phyloP scores from a whole-genome alignment of 805 yeast species.

The Brettanomyces bruxellensis region DNA sequence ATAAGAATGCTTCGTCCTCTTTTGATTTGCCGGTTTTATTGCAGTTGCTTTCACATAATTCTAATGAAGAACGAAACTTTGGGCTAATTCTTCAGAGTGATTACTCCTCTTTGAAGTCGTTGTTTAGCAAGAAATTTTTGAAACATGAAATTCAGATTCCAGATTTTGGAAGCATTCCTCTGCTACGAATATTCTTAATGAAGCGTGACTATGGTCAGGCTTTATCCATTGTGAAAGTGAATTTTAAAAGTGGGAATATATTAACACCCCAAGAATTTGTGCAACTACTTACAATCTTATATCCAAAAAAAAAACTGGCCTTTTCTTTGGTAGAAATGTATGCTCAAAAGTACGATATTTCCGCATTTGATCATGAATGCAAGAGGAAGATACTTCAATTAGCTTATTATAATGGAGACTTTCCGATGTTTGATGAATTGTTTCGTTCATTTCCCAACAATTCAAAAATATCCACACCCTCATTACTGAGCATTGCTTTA shows the following conservation, averaged over 20 bases:
- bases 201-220: background rate
- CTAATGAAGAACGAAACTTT: background rate
- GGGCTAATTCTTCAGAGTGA: background rate
- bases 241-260: conserved; percentile 2
- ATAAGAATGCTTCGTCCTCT: too few species aligned
- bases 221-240: conserved; percentile 1
- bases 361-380: conserved; percentile 8
- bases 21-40: too few species aligned
- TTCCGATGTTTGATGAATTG: conserved; percentile 14
- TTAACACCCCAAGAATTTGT: conserved; percentile 18
- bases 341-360: conserved; percentile 9
- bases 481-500: conserved; percentile 15
- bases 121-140: background rate
- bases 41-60: background rate
- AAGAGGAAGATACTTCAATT: conserved; percentile 11
- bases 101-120: background rate
- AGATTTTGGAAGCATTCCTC: background rate
- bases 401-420: conserved; percentile 15
- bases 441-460: conserved; percentile 11
- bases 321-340: conserved; percentile 13
- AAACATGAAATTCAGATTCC: background rate
- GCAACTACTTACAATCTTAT: conserved; percentile 11
- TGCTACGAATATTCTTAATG: background rate
- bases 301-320: conserved; percentile 10
- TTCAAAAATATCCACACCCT: conserved; percentile 8